Evolutionary conservation across 257 asterid genomes (phyloP).

Genomic region (Nicotiana attenuata): DNA sequence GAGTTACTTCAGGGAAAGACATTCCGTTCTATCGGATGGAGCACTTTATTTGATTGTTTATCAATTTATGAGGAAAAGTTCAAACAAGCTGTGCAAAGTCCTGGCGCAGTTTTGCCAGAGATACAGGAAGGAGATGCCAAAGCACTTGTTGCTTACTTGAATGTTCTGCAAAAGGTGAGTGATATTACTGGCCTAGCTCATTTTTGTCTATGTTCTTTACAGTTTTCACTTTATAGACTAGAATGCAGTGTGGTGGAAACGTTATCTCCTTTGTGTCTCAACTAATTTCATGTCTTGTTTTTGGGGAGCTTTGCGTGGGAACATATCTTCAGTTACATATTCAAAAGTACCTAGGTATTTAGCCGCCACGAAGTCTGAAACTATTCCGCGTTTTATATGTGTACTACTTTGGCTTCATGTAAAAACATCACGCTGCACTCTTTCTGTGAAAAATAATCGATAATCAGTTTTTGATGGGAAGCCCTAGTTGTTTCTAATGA

Average conservation of each 20-base stretch:
- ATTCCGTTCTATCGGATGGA: slow-evolving; percentile 89
- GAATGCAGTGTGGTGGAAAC: not conserved
- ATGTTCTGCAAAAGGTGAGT: slow-evolving; percentile 73
- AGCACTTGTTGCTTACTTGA: slow-evolving; percentile 91
- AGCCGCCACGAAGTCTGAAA: not conserved
- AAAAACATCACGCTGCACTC: no score
- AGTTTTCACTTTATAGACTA: not conserved
- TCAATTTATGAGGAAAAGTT: slow-evolving; percentile 86
- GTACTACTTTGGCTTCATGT: no score
- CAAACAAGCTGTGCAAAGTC: slow-evolving; percentile 72
- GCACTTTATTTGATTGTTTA: slow-evolving; percentile 76
- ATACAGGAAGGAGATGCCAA: slow-evolving; percentile 96
- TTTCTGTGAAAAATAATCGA: no score
- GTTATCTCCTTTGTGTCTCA: not conserved
- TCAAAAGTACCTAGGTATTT: not conserved
- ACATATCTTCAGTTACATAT: not conserved
- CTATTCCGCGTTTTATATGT: not conserved
- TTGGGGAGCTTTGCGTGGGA: not conserved
- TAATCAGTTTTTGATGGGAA: not conserved
- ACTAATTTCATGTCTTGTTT: not conserved
- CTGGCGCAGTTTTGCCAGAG: slow-evolving; percentile 74
- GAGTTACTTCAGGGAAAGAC: slow-evolving; percentile 89
- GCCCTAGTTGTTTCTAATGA: not conserved
- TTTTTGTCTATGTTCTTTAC: not conserved
- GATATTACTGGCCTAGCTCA: not conserved